These are phyloP conservation scores for Phaeodactylum tricornutum DNA, from an alignment of 108 stramenopile species.

Conservation along the genomic window DNA sequence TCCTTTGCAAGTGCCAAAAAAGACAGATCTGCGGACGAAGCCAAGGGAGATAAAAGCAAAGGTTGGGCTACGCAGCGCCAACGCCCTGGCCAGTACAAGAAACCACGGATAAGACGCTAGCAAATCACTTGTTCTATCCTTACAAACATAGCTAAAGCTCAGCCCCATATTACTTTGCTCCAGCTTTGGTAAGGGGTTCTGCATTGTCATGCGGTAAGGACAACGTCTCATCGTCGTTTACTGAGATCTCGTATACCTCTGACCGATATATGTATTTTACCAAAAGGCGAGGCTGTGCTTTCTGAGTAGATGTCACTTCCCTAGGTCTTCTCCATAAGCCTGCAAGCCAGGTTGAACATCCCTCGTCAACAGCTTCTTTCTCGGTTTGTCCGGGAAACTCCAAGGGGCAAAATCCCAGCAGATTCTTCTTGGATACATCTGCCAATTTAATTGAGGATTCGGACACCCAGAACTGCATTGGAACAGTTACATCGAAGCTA, in stretches of 20 bases:
- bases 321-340: no score
- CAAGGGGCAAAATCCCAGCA: slow-evolving; percentile 56
- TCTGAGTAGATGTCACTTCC: no score
- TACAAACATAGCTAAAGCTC: not conserved
- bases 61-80: slow-evolving; percentile 49
- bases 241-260: slow-evolving; percentile 20
- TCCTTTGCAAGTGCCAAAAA: slow-evolving; percentile 5
- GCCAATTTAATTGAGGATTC: slow-evolving; percentile 40
- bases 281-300: not conserved
- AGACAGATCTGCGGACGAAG: slow-evolving; percentile 6
- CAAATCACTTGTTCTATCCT: not conserved
- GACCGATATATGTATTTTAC: slow-evolving; percentile 17
- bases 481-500: slow-evolving; percentile 43
- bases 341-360: no score
- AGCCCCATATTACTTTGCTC: slow-evolving; percentile 1
- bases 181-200: not conserved
- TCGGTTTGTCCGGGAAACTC: not conserved
- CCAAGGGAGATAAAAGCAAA: slow-evolving; percentile 41
- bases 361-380: no score
- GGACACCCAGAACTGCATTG: slow-evolving; percentile 63
- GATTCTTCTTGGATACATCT: slow-evolving; percentile 37
- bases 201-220: slow-evolving; percentile 2
- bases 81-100: slow-evolving; percentile 43
- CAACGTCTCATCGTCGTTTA: slow-evolving; percentile 25
- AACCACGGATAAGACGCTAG: slow-evolving; percentile 14